Conservation (phyloP, 2,329 filamentous ascomycete species). For the Hypoxylon sp. region DNA sequence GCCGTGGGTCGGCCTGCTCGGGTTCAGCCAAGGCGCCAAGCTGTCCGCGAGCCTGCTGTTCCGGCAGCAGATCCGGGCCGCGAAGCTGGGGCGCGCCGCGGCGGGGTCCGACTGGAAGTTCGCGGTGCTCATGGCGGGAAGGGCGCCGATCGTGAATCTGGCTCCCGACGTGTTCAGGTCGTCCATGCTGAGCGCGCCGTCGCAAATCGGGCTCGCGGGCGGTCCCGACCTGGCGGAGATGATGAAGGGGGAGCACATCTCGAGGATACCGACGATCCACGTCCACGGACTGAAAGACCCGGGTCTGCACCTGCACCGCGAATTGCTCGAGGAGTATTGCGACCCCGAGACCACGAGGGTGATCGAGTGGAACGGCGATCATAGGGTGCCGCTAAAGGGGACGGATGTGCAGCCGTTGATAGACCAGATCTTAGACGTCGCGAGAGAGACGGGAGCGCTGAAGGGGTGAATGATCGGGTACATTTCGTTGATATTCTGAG, state of each 20-base stretch:
- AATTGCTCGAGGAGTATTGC: conserved; percentile 70
- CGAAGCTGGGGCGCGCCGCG: conserved; percentile 50
- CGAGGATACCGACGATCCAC: conserved; percentile 73
- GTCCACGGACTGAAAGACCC: conserved; percentile 74
- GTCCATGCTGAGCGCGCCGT: conserved; percentile 46
- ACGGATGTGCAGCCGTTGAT: conserved; percentile 72
- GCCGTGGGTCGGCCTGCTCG: conserved; percentile 70
- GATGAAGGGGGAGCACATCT: conserved; percentile 57
- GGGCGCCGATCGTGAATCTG: conserved; percentile 69
- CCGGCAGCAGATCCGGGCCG: conserved; percentile 68
- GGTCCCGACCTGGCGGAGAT: conserved; percentile 58
- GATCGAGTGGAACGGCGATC: conserved; percentile 79
- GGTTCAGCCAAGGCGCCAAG: conserved; percentile 77
- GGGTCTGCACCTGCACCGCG: conserved; percentile 69
- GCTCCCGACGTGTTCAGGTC: conserved; percentile 53
- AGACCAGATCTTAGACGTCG: conserved; percentile 64
- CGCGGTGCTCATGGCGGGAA: conserved; percentile 71
- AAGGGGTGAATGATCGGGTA: conserved; percentile 12
- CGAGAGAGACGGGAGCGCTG: conserved; percentile 58
- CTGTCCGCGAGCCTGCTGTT: conserved; percentile 70
- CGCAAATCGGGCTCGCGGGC: conserved; percentile 56
- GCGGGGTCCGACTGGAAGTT: conserved; percentile 63
- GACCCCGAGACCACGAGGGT: conserved; percentile 64
- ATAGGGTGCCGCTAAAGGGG: conserved; percentile 77
- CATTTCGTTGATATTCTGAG: background rate